Evolutionary conservation across 192 early-diverging fungal genomes (phyloP).

Genomic region (Coemansia sp.): DNA sequence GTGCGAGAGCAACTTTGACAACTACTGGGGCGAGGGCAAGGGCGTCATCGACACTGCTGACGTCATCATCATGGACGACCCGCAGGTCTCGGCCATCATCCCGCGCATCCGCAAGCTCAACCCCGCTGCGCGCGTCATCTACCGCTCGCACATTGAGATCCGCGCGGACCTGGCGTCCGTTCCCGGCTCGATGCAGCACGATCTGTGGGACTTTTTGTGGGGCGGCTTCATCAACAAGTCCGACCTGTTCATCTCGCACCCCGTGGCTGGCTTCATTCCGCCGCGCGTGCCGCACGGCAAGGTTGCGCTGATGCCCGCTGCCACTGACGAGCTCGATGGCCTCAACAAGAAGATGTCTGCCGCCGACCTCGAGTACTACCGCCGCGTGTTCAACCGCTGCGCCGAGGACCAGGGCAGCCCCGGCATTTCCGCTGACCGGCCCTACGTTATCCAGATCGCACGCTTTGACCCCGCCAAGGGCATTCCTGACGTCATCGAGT

Average conservation of each 20-base stretch:
- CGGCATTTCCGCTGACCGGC: conserved; percentile 57
- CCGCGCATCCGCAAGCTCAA: conserved; percentile 72
- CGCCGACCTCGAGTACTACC: conserved; percentile 63
- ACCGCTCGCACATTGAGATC: conserved; percentile 83
- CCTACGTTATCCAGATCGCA: conserved; percentile 80
- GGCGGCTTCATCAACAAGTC: conserved; percentile 62
- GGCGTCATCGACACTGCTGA: conserved; percentile 68
- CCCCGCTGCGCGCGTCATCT: conserved; percentile 68
- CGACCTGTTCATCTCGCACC: conserved; percentile 80
- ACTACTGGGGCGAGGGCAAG: conserved; percentile 69
- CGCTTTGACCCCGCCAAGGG: conserved; percentile 86
- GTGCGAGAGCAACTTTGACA: conserved; percentile 68
- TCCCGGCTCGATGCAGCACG: conserved; percentile 64
- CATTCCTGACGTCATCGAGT: conserved; percentile 69
- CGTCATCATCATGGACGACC: conserved; percentile 87
- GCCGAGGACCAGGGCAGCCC: conserved; percentile 67
- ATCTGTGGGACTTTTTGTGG: conserved; percentile 78
- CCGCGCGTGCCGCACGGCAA: conserved; percentile 63
- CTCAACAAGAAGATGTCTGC: conserved; percentile 69
- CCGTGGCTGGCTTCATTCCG: conserved; percentile 72
- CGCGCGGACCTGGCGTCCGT: conserved; percentile 68
- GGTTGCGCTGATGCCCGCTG: conserved; percentile 69
- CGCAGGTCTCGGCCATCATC: conserved; percentile 79
- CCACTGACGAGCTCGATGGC: conserved; percentile 78
- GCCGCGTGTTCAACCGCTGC: conserved; percentile 75